These are phyloP conservation scores for Tricholoma saponaceum DNA, from an alignment of 768 basidiomycete genomes.

Conservation along the genomic window DNA sequence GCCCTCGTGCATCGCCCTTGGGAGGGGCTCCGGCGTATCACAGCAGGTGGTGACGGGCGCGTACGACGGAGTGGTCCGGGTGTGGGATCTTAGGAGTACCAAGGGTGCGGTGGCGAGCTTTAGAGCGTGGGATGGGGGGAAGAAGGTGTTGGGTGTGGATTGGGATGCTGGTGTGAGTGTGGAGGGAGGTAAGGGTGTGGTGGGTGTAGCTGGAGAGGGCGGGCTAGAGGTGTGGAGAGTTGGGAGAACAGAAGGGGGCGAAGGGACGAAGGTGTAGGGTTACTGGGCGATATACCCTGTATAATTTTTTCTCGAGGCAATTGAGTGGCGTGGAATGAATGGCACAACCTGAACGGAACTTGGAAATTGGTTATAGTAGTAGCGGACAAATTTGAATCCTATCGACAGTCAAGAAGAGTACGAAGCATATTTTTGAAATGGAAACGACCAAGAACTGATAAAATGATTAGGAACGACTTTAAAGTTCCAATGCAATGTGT, in stretches of 20 bases:
- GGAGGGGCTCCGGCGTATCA: conserved; percentile 14
- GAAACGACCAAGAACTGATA: too few species aligned
- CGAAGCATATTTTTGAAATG: too few species aligned
- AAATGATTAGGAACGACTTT: too few species aligned
- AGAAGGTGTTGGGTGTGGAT: conserved; percentile 59
- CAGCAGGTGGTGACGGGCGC: conserved; percentile 68
- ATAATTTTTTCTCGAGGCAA: neutral
- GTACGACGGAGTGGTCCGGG: conserved; percentile 71
- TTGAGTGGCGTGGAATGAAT: too few species aligned
- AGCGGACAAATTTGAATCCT: too few species aligned
- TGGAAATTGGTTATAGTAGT: too few species aligned
- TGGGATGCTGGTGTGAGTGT: conserved; percentile 45
- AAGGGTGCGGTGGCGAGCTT: conserved; percentile 64
- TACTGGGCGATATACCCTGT: neutral
- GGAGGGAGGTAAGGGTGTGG: conserved; percentile 44
- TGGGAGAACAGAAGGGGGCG: conserved; percentile 13
- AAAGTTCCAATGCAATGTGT: too few species aligned
- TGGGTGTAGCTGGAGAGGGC: conserved; percentile 60
- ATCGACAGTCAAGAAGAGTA: too few species aligned
- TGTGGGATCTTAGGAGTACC: conserved; percentile 77
- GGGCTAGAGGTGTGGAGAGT: conserved; percentile 65
- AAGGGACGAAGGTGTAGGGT: neutral
- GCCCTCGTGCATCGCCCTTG: conserved; percentile 53
- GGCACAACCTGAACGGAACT: too few species aligned
- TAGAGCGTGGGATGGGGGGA: conserved; percentile 49